Percentiles rank a stretch among this genome's conserved stretches.
These are phyloP conservation scores for Paradendryphiella salina DNA, from an alignment of 2,329 filamentous ascomycete species.

Conservation along the genomic window DNA sequence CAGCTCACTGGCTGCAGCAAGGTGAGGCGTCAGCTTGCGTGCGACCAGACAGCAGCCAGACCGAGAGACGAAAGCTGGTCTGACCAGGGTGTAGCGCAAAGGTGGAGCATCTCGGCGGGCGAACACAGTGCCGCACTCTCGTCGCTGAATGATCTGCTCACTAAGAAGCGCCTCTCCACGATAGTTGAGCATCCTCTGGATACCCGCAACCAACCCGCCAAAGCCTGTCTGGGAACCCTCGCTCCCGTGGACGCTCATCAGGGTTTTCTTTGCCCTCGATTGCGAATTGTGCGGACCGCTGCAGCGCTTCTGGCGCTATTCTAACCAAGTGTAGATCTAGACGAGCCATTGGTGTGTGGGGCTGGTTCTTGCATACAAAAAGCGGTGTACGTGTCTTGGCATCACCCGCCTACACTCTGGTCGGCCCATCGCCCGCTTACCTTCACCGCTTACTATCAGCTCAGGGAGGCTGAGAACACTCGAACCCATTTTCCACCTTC, in stretches of 20 bases:
- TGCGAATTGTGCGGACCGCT: slow-evolving; percentile 33
- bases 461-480: slow-evolving; percentile 43
- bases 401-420: slow-evolving; percentile 13
- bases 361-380: slow-evolving; percentile 17
- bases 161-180: slow-evolving; percentile 11
- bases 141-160: slow-evolving; percentile 9
- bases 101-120: slow-evolving; percentile 25
- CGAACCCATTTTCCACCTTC: slow-evolving; percentile 26
- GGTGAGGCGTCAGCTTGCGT: slow-evolving; percentile 26
- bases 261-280: slow-evolving; percentile 23
- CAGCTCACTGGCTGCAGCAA: slow-evolving; percentile 22
- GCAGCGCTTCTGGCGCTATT: slow-evolving; percentile 35
- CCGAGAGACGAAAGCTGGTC: slow-evolving; percentile 13
- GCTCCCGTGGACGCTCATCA: slow-evolving; percentile 17
- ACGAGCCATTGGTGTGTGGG: slow-evolving; percentile 18
- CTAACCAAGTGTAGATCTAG: slow-evolving; percentile 18
- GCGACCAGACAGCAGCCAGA: slow-evolving; percentile 5
- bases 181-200: slow-evolving; percentile 7
- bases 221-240: slow-evolving; percentile 19
- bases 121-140: slow-evolving; percentile 23
- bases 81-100: not conserved
- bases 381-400: slow-evolving; percentile 19
- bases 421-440: slow-evolving; percentile 29
- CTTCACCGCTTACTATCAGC: slow-evolving; percentile 38
- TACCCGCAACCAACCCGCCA: slow-evolving; percentile 10